phyloP scores from a whole-genome alignment of 192 early-diverging fungal species.

The Coemansia sp. region DNA sequence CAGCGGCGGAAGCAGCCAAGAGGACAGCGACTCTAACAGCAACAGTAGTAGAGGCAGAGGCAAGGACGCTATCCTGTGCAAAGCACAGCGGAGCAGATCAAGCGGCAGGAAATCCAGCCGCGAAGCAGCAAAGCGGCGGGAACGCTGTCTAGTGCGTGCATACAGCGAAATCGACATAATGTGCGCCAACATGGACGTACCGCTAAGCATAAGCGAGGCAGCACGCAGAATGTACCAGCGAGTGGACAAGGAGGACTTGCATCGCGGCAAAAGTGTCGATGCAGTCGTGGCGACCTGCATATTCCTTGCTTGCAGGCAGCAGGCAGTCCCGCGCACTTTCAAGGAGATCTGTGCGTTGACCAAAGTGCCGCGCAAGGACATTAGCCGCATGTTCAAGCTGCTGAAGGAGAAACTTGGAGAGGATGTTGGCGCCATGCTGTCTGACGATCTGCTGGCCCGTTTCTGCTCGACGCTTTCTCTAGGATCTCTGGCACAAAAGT shows the following conservation, averaged over 20 bases:
- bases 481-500: constrained; percentile 66
- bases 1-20: background rate
- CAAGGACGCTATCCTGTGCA: constrained; percentile 5
- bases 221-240: constrained; percentile 89
- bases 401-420: constrained; percentile 61
- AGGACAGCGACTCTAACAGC: constrained; percentile 80
- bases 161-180: constrained; percentile 79
- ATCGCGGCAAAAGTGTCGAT: constrained; percentile 80
- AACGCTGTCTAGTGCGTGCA: constrained; percentile 72
- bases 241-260: constrained; percentile 79
- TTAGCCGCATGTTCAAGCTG: constrained; percentile 73
- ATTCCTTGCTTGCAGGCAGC: constrained; percentile 88
- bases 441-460: constrained; percentile 75
- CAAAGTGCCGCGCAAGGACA: constrained; percentile 91
- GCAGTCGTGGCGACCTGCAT: constrained; percentile 90
- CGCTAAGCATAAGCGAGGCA: constrained; percentile 70
- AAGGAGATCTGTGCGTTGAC: constrained; percentile 92
- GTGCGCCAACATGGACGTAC: constrained; percentile 80
- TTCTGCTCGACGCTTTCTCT: constrained; percentile 81
- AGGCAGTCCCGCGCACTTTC: constrained; percentile 84
- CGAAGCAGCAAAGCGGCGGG: constrained; percentile 70
- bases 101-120: constrained; percentile 30
- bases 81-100: constrained; percentile 28
- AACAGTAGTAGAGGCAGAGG: constrained; percentile 88
- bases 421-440: constrained; percentile 63